Conservation (phyloP, 306 rosid genomes). For the Purshia tridentata region DNA sequence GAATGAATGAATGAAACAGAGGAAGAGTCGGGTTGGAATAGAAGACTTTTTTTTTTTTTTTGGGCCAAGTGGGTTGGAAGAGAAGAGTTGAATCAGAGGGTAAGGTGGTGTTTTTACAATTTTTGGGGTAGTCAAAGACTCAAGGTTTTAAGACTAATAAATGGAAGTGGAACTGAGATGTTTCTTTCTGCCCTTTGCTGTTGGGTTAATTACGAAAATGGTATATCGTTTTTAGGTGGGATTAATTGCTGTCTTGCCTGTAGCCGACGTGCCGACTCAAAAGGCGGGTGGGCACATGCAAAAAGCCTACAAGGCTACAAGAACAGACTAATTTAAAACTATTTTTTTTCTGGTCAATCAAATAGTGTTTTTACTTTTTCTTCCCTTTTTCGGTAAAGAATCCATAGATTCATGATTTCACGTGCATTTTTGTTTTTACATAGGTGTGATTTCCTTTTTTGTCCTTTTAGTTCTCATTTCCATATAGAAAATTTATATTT, state of each 20-base stretch:
- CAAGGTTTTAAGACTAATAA: not conserved
- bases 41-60: no score
- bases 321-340: no score
- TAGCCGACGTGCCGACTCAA: not conserved
- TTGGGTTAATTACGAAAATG: slow-evolving; percentile 3
- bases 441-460: no score
- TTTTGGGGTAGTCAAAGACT: not conserved
- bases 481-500: no score
- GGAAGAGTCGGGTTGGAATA: not conserved
- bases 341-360: no score
- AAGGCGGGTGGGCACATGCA: not conserved
- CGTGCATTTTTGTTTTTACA: no score
- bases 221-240: not conserved
- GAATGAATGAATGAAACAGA: slow-evolving; percentile 4
- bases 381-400: no score
- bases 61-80: not conserved
- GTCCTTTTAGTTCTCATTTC: no score
- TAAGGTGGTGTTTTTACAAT: not conserved
- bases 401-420: no score
- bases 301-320: not conserved
- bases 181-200: not conserved
- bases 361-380: no score
- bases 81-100: not conserved
- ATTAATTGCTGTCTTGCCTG: not conserved
- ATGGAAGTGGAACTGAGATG: no score